Base-by-base conservation (phyloP, 2,329 filamentous ascomycete genomes). In the Diaporthe caulivora region DNA sequence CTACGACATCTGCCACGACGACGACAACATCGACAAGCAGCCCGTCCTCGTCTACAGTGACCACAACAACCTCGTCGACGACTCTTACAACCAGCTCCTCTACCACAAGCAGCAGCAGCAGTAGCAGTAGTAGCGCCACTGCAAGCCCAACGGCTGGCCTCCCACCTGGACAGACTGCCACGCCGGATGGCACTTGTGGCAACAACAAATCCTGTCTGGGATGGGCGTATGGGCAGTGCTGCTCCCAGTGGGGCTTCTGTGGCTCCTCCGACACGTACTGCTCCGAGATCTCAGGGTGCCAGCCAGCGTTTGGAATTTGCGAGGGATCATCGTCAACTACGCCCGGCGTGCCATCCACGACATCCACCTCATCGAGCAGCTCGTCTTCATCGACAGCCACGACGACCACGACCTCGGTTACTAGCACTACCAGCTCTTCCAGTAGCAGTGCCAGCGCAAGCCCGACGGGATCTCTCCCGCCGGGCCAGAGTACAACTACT, bases 211-310 rank as follows among this genome's bases (percentile, higher is more conserved):
- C 71, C 2, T 73, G 71, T 37, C 34, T 73, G 26, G 71, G 65
- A 2, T 73, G 64, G 71, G 10, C 34, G 4, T 42, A 17, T n/a
- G 71, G 71, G n/a, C 71, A 72, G 29, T 74, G 72, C 49, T 74
- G 72, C 10, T 74, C 72, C 4, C 72, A 70, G 8, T 74, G 24
- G 2, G 67, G 67, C 29, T 74, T 51, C 34, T 74, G 72, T 31
- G 72, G 72, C 24, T 65, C 55, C 0, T 37, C 34, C 9, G 67
- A 71, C 21, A 31, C 42, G 7, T 73, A 71, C 24, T 73, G 72
- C 26, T 67, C 58, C 15, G 11, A 18, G 8, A 26, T 55, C 2
- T 42, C 62, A 18, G 70, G 70, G 10, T 72, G 70, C 11, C 70
- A 72, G 70, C 13, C 37, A 1, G 15, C 42, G 0, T 69, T 69